Evolutionary conservation across 2,329 filamentous ascomycete species (phyloP).

Genomic region (Phyllachora maydis): DNA sequence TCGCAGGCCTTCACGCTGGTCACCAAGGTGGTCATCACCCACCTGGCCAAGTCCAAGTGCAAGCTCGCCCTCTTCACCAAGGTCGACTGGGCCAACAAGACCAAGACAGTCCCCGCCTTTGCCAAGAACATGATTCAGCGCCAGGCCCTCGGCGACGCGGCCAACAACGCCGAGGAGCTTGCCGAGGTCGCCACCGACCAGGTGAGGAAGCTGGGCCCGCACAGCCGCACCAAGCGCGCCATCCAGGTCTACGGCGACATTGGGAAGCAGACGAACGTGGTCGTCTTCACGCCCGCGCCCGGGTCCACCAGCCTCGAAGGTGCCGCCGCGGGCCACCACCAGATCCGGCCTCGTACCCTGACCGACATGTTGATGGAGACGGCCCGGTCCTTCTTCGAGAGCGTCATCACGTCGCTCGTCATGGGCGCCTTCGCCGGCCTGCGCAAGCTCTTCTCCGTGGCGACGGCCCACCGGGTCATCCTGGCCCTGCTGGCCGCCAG

Average conservation of each 20-base stretch:
- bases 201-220: conserved; percentile 51
- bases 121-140: conserved; percentile 41
- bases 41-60: conserved; percentile 77
- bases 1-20: conserved; percentile 60
- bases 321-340: conserved; percentile 26
- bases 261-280: conserved; percentile 43
- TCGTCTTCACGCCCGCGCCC: conserved; percentile 34
- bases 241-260: conserved; percentile 63
- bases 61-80: conserved; percentile 77
- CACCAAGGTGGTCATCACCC: conserved; percentile 84
- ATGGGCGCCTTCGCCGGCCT: conserved; percentile 53
- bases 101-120: conserved; percentile 37
- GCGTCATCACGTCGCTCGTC: conserved; percentile 53
- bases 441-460: conserved; percentile 43
- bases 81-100: conserved; percentile 72
- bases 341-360: conserved; percentile 40
- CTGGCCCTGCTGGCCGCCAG: conserved; percentile 49
- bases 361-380: conserved; percentile 54
- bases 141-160: conserved; percentile 56
- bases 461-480: conserved; percentile 56
- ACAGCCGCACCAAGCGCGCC: conserved; percentile 56
- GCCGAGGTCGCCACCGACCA: conserved; percentile 60
- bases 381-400: conserved; percentile 52
- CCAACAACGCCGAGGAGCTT: conserved; percentile 52
- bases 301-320: conserved; percentile 11